phyloP scores from a whole-genome alignment of 2,329 filamentous ascomycete species.

The Leptographium lundbergii region DNA sequence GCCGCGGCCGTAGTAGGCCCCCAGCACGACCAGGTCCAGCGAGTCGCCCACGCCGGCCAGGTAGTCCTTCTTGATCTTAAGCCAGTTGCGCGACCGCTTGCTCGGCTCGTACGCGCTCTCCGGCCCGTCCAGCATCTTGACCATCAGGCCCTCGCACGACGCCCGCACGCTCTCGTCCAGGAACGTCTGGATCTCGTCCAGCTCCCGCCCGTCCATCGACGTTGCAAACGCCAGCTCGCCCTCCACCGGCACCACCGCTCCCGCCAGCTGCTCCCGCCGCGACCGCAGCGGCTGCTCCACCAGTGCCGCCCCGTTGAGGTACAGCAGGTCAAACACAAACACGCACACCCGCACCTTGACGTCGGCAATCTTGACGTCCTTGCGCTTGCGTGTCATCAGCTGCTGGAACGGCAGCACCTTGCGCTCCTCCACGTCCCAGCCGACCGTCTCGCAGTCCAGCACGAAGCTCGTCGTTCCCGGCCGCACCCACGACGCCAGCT shows the following conservation, averaged over 20 bases:
- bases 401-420: constrained; percentile 96
- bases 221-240: constrained; percentile 89
- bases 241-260: constrained; percentile 64
- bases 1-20: constrained; percentile 86
- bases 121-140: constrained; percentile 92
- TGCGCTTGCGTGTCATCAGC: constrained; percentile 94
- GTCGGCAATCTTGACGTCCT: constrained; percentile 90
- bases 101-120: constrained; percentile 95
- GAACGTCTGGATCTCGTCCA: constrained; percentile 87
- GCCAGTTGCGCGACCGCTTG: constrained; percentile 94
- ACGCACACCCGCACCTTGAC: constrained; percentile 96
- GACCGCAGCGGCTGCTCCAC: constrained; percentile 81
- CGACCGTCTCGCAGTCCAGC: constrained; percentile 95
- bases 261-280: constrained; percentile 60
- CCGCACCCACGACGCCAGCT: constrained; percentile 82
- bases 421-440: constrained; percentile 90
- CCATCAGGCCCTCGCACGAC: constrained; percentile 95
- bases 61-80: constrained; percentile 99
- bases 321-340: constrained; percentile 90
- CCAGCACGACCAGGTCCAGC: constrained; percentile 88
- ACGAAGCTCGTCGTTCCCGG: constrained; percentile 87
- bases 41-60: constrained; percentile 88
- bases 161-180: constrained; percentile 92
- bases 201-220: constrained; percentile 71
- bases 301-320: constrained; percentile 79